Percentiles rank a stretch among this genome's conserved stretches.
phyloP scores from a whole-genome alignment of 495 filamentous ascomycete species.

The Penicillium nucicola region DNA sequence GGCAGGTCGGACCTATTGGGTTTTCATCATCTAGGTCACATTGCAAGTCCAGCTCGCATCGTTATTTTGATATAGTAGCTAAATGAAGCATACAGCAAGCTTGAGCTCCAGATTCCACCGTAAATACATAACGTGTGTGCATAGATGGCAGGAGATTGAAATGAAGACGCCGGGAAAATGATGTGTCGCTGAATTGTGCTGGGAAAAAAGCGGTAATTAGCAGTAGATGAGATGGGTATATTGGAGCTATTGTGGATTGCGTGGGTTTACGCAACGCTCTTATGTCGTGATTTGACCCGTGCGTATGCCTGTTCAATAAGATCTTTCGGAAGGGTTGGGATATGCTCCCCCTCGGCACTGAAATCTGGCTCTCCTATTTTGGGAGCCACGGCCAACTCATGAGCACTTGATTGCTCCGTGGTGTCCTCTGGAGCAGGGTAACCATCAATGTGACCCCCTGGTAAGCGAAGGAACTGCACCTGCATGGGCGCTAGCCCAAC shows the following conservation, averaged over 20 bases:
- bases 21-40: slow-evolving; percentile 33
- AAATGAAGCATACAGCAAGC: background rate
- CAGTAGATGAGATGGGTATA: background rate
- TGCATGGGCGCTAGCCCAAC: slow-evolving; percentile 57
- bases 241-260: background rate
- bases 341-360: slow-evolving; percentile 35
- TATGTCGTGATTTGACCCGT: slow-evolving; percentile 31
- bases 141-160: background rate
- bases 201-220: background rate
- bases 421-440: slow-evolving; percentile 6
- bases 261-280: background rate
- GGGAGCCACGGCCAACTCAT: background rate
- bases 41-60: background rate
- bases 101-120: background rate
- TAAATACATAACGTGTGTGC: background rate
- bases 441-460: slow-evolving; percentile 34
- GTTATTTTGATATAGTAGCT: background rate
- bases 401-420: slow-evolving; percentile 1
- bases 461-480: slow-evolving; percentile 49
- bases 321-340: slow-evolving; percentile 53
- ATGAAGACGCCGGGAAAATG: background rate
- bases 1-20: slow-evolving; percentile 24
- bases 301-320: slow-evolving; percentile 53
- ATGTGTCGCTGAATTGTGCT: background rate
- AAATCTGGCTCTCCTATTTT: slow-evolving; percentile 12